phyloP scores from a whole-genome alignment of 179 eudicot species.

The Silene noctiflora region DNA sequence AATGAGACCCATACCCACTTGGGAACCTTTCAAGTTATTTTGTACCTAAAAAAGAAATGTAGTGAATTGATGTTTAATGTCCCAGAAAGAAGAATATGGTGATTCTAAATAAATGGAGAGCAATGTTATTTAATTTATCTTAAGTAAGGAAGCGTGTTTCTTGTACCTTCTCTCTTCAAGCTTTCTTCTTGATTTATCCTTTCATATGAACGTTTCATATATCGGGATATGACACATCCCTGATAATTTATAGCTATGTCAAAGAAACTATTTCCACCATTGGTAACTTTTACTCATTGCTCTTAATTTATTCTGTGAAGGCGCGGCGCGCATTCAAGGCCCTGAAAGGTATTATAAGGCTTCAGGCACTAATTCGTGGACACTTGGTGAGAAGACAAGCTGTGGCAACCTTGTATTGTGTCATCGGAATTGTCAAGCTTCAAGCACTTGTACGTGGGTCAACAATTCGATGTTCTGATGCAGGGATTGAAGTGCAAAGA shows the following conservation, averaged over 20 bases:
- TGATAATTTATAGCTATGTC: not conserved
- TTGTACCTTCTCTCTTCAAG: not conserved
- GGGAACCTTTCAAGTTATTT: not conserved
- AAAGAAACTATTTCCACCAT: not conserved
- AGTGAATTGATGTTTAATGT: not conserved
- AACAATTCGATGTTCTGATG: constrained; percentile 59
- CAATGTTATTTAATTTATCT: not conserved
- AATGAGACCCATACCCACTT: not conserved
- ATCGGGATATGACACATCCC: not conserved
- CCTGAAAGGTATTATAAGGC: constrained; percentile 95
- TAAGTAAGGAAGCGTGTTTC: not conserved
- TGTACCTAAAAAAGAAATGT: too few relatives aligned
- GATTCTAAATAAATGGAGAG: not conserved
- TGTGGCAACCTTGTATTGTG: constrained; percentile 73
- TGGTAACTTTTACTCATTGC: constrained; percentile 1
- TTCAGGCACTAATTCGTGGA: constrained; percentile 97
- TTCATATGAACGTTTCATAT: not conserved
- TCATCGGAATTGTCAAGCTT: constrained; percentile 70
- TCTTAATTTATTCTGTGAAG: constrained; percentile 42
- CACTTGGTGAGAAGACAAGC: constrained; percentile 98
- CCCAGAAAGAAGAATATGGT: too few relatives aligned
- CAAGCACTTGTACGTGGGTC: constrained; percentile 85
- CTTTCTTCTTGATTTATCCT: not conserved
- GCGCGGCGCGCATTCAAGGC: constrained; percentile 97
- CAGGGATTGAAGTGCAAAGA: constrained; percentile 46